Base-by-base conservation (phyloP, 495 filamentous ascomycete genomes). In the Aspergillus kassunensis region DNA sequence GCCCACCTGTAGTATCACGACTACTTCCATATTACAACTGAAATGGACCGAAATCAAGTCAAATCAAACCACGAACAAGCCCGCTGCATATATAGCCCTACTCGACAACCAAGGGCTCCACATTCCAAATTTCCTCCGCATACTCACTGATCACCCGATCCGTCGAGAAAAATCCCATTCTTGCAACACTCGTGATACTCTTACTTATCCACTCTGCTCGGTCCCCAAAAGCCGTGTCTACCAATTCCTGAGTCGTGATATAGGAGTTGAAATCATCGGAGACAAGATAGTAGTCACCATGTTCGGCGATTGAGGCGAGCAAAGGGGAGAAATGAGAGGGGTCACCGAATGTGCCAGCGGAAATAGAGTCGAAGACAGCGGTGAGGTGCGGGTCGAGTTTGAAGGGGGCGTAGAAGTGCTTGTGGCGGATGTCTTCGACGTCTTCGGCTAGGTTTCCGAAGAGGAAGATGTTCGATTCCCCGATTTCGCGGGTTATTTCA, bases 61-160 rank as follows among this genome's bases (percentile, higher is more conserved):
- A 13, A 3, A 19, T 2, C 21, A 24, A 18, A 34, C 5, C 13
- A 37, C 29, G 29, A 23, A 21, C 6, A 23, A 39, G 21, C 21
- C 4, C 8, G n/a, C n/a, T n/a, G n/a, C n/a, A n/a, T n/a, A n/a
- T n/a, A 15, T 2, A 5, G 31, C 51, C 68, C 20, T 72, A 63
- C 51, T 60, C 58, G 11, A 73, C 61, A 15, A 37, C 61, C 21
- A 91, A 65, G 5, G 91, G 89, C 76, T 97, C 91, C 24, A 95
- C 69, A 57, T 96, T 97, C 92, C 93, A 98, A 62, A 98, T 96
- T 43, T 77, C 84, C 69, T 98, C 91, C 11, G 93, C 92, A 71
- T 98, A 98, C 80, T 98, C 95, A 61, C 90, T 88, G 57, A 97
- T 97, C 66, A 95, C 95, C n/a, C 93, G 79, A 68, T 98, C 93